Conservation (phyloP, 2,329 filamentous ascomycete species). For the Nigrograna mackinnonii region DNA sequence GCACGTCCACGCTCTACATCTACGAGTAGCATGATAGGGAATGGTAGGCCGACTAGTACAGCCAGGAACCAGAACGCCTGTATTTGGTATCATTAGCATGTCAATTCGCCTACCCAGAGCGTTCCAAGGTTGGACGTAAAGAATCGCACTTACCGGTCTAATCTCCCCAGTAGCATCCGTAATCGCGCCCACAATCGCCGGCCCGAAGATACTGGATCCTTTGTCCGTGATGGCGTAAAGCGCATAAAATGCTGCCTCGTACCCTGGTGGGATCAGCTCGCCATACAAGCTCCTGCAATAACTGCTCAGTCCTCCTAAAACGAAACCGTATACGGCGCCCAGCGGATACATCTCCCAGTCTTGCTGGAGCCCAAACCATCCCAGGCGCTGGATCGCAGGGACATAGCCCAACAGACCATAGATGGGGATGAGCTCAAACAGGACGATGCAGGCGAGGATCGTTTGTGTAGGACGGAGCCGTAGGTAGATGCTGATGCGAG, state of each 20-base stretch:
- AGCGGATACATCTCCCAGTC: slow-evolving; percentile 97
- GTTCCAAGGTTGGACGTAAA: neutral
- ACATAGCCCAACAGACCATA: slow-evolving; percentile 91
- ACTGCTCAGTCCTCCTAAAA: slow-evolving; percentile 87
- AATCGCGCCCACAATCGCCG: slow-evolving; percentile 89
- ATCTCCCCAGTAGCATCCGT: slow-evolving; percentile 69
- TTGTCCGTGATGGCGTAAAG: slow-evolving; percentile 98
- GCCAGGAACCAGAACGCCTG: slow-evolving; percentile 89
- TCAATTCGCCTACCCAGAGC: neutral
- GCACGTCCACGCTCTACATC: slow-evolving; percentile 68
- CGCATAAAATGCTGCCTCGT: slow-evolving; percentile 94
- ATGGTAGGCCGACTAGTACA: slow-evolving; percentile 78
- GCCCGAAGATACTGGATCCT: slow-evolving; percentile 90
- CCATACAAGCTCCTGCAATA: slow-evolving; percentile 93
- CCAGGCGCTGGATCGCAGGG: slow-evolving; percentile 73
- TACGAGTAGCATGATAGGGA: slow-evolving; percentile 82
- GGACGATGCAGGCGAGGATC: slow-evolving; percentile 84
- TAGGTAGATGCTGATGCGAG: slow-evolving; percentile 71
- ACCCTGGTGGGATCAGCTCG: slow-evolving; percentile 90
- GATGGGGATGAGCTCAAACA: slow-evolving; percentile 91
- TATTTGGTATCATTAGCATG: slow-evolving; percentile 3
- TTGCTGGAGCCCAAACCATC: slow-evolving; percentile 84
- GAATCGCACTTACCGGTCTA: slow-evolving; percentile 41
- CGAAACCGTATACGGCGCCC: slow-evolving; percentile 87
- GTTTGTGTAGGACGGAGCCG: slow-evolving; percentile 79